phyloP scores from a whole-genome alignment of 1,284 basidiomycete species.

The Microbotryomycetes sp. region DNA sequence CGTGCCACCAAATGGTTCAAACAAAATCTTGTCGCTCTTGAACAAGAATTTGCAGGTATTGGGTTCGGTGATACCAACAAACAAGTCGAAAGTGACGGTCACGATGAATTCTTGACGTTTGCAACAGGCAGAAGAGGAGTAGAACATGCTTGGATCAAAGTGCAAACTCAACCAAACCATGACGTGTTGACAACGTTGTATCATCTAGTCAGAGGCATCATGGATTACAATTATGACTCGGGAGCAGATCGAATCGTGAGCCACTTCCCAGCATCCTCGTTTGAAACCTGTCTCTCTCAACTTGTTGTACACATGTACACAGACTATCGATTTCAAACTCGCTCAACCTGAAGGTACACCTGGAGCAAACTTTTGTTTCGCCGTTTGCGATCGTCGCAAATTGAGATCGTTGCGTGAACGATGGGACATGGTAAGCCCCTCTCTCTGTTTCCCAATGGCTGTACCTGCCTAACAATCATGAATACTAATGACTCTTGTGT shows the following conservation, averaged over 20 bases:
- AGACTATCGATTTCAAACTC: constrained; percentile 24
- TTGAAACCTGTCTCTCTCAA: neutral
- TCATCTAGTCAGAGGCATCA: neutral
- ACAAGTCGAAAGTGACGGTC: constrained; percentile 16
- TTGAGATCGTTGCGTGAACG: constrained; percentile 12
- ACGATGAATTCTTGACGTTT: constrained; percentile 17
- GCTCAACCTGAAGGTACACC: constrained; percentile 10
- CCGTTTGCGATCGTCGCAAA: constrained; percentile 6
- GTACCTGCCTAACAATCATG: no score
- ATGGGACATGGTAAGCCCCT: constrained; percentile 18
- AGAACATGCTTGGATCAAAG: constrained; percentile 11
- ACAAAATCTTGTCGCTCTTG: neutral
- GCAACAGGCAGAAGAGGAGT: constrained; percentile 17
- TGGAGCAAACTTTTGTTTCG: constrained; percentile 21
- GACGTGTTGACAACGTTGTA: constrained; percentile 12
- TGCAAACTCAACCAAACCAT: neutral
- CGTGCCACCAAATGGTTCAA: constrained; percentile 9
- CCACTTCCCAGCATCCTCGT: neutral
- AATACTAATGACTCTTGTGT: no score
- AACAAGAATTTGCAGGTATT: constrained; percentile 24
- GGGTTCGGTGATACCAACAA: constrained; percentile 12
- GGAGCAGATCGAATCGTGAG: constrained; percentile 12
- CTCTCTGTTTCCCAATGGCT: neutral
- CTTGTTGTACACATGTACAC: neutral
- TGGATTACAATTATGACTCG: constrained; percentile 13